phyloP scores from a whole-genome alignment of 2,329 filamentous ascomycete species.

The Pyricularia sp. region DNA sequence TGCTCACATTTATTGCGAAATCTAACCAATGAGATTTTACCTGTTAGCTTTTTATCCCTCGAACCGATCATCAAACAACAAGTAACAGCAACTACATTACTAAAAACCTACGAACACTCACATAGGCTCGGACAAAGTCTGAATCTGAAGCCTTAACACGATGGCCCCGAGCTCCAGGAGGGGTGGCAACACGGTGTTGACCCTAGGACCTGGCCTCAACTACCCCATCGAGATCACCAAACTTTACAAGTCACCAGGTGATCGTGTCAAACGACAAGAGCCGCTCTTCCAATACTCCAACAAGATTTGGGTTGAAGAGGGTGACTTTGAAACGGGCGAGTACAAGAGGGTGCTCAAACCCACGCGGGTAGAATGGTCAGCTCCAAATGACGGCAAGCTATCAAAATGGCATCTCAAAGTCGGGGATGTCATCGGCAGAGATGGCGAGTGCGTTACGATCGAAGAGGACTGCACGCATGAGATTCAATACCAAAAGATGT shows the following conservation, averaged over 20 bases:
- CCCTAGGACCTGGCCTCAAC: conserved; percentile 56
- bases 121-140: not conserved
- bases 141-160: not conserved
- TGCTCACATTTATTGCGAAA: not conserved
- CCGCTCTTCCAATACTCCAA: conserved; percentile 82
- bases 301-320: conserved; percentile 67
- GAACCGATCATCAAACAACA: not conserved
- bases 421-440: conserved; percentile 52
- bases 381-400: conserved; percentile 72
- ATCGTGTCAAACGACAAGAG: conserved; percentile 66
- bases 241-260: conserved; percentile 67
- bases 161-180: not conserved
- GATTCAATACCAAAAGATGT: conserved; percentile 83
- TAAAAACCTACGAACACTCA: not conserved
- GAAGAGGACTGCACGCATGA: conserved; percentile 89
- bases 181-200: conserved; percentile 24
- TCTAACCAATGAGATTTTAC: not conserved
- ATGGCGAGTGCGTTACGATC: conserved; percentile 59
- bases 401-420: conserved; percentile 66
- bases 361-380: conserved; percentile 68
- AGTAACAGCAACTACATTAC: not conserved
- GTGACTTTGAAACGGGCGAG: conserved; percentile 52
- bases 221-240: conserved; percentile 92
- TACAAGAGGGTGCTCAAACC: conserved; percentile 60
- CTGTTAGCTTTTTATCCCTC: not conserved